These are phyloP conservation scores for Colletotrichum cordylinicola DNA, from an alignment of 2,329 filamentous ascomycete species.

Conservation along the genomic window DNA sequence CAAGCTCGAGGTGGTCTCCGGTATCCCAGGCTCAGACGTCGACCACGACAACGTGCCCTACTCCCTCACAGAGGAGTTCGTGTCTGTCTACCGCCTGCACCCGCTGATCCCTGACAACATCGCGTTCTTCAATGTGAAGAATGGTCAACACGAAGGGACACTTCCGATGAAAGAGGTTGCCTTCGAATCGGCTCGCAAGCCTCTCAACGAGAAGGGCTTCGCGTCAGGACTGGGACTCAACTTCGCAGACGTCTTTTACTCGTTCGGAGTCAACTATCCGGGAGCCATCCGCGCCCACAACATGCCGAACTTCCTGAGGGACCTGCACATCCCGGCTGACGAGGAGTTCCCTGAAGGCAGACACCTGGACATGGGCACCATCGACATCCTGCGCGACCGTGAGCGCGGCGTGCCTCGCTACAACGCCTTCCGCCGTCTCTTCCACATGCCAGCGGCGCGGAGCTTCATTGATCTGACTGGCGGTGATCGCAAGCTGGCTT, in stretches of 20 bases:
- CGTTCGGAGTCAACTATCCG: constrained; percentile 52
- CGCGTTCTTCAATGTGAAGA: neutral
- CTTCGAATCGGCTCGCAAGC: neutral
- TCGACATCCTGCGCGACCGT: constrained; percentile 52
- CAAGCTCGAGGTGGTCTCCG: neutral
- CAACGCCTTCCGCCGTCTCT: constrained; percentile 47
- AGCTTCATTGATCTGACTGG: neutral
- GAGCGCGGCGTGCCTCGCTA: constrained; percentile 53
- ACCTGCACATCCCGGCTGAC: constrained; percentile 32
- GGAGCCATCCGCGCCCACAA: constrained; percentile 46
- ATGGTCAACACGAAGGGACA: neutral
- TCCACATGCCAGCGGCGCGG: constrained; percentile 22
- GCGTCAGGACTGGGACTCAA: constrained; percentile 41
- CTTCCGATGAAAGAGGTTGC: neutral
- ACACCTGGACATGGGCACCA: constrained; percentile 46
- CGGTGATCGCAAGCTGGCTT: neutral
- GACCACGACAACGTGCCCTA: neutral
- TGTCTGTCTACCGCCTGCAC: neutral
- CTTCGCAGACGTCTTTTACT: constrained; percentile 46
- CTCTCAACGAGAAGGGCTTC: neutral
- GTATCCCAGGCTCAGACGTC: neutral
- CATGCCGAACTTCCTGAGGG: constrained; percentile 39
- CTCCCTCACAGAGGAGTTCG: neutral
- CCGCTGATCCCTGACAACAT: neutral
- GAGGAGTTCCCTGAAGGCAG: constrained; percentile 39